Evolutionary conservation across 2,329 filamentous ascomycete species (phyloP), one percentile per base, ranked within the genome.

Genomic region (Colletotrichum cuscutae): DNA sequence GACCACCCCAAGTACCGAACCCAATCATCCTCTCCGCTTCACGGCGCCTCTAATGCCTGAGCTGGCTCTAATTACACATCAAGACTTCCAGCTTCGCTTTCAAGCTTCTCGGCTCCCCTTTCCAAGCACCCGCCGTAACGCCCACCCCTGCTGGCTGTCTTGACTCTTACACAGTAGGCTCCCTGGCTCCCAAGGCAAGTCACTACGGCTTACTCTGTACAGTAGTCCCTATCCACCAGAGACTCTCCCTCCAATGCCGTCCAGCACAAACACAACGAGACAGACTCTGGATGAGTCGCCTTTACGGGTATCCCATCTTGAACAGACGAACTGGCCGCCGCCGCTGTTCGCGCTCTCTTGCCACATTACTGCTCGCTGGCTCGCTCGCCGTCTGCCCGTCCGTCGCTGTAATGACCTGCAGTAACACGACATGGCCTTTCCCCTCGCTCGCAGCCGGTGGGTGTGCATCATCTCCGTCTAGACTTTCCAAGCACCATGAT

Each of bases 1-100:
- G 71, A 65, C 66, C 35, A n/a, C 59, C 35, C 56, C 49, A 65
- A 73, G 46, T 65, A 70, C 61, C 60, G 71, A 73, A 52, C 54
- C 71, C 66, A 72, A 70, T 61, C 70, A 72, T 19, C 46, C n/a
- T 52, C n/a, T 12, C 19, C n/a, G 42, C 22, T 49, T 26, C 15
- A 58, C 24, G 26, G 24, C 22, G 62, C 54, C 56, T 72, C 59
- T 30, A 49, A 52, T 59, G 42, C 30, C 65, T 68, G 52, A 26
- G 46, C 46, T 37, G 64, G 57, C 58, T 60, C n/a, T 61, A 58
- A 69, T 59, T 68, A 35, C 66, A 60, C 56, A 57, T 65, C 65
- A 52, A 5, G 26, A 53, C 60, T 5, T 62, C 6, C 26, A 30
- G 32, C 32, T 32, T 64, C 30, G n/a, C 28, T 60, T 72, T 65